phyloP scores from a whole-genome alignment of 768 basidiomycete species.

The Phaeotremella skinneri region DNA sequence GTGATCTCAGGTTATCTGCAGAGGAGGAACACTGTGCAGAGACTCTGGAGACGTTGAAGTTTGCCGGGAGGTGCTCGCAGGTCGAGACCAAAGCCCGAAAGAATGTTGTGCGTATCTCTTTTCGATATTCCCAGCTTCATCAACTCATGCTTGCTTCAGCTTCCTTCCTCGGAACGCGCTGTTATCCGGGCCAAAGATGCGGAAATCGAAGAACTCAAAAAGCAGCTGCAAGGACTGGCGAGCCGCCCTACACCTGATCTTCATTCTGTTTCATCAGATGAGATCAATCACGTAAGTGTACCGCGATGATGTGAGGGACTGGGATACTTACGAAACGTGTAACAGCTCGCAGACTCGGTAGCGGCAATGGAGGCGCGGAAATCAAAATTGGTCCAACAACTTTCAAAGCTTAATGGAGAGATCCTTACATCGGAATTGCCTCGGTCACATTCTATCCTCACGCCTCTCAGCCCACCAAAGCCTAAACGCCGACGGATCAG shows the following conservation, averaged over 20 bases:
- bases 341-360: conserved; percentile 44
- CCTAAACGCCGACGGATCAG: conserved; percentile 48
- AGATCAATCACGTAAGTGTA: conserved; percentile 10
- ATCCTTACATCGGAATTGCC: conserved; percentile 43
- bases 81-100: conserved; percentile 52
- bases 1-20: conserved; percentile 32
- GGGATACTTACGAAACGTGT: background rate
- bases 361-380: conserved; percentile 47
- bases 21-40: conserved; percentile 50
- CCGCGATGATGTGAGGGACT: too few species aligned
- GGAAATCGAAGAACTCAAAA: conserved; percentile 49
- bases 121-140: background rate
- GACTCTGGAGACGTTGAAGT: conserved; percentile 52
- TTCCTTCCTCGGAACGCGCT: conserved; percentile 46
- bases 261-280: background rate
- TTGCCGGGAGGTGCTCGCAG: conserved; percentile 50
- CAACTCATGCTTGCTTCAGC: conserved; percentile 15
- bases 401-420: conserved; percentile 47
- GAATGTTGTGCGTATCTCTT: conserved; percentile 39
- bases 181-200: conserved; percentile 49
- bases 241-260: background rate
- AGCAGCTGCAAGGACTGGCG: conserved; percentile 32
- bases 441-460: conserved; percentile 19
- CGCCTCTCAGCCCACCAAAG: conserved; percentile 22
- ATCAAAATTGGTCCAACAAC: conserved; percentile 33